phyloP scores from a whole-genome alignment of 768 basidiomycete species.

The Favolaschia claudopus region DNA sequence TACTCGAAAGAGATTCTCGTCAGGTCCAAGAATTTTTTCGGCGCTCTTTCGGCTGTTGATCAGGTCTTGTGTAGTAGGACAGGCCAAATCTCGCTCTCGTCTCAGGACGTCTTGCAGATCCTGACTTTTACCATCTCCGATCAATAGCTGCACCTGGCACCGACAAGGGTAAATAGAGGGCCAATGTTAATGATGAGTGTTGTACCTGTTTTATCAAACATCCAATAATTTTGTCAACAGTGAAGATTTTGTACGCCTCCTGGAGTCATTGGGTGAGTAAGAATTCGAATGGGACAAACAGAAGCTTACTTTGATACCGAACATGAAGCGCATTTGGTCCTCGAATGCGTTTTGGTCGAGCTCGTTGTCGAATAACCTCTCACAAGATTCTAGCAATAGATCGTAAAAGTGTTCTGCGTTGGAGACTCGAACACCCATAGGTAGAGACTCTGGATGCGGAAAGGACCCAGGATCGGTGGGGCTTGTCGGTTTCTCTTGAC shows the following conservation, averaged over 20 bases:
- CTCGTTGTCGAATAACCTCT: slow-evolving; percentile 91
- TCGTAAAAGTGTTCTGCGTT: slow-evolving; percentile 79
- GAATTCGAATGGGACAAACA: neutral
- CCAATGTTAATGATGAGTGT: neutral
- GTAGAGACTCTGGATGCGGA: slow-evolving; percentile 33
- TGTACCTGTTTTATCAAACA: slow-evolving; percentile 87
- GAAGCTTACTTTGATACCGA: slow-evolving; percentile 73
- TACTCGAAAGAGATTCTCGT: slow-evolving; percentile 81
- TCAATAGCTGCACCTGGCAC: slow-evolving; percentile 65
- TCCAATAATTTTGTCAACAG: slow-evolving; percentile 90
- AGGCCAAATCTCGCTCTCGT: slow-evolving; percentile 64
- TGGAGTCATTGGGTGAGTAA: slow-evolving; percentile 31
- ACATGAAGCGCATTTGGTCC: slow-evolving; percentile 88
- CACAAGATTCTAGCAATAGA: slow-evolving; percentile 84
- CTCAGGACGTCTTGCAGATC: slow-evolving; percentile 76
- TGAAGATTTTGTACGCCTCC: slow-evolving; percentile 90
- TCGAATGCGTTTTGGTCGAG: slow-evolving; percentile 89
- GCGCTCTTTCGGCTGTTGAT: slow-evolving; percentile 71
- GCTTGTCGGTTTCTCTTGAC: slow-evolving; percentile 29
- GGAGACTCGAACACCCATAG: slow-evolving; percentile 43
- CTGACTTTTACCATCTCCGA: slow-evolving; percentile 74
- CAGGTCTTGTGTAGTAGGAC: slow-evolving; percentile 75
- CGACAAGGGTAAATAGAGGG: neutral
- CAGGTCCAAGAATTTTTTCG: slow-evolving; percentile 75
- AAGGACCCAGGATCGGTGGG: slow-evolving; percentile 40